Base-by-base conservation (phyloP, 805 yeast genomes). In the Yarrowia bubula region DNA sequence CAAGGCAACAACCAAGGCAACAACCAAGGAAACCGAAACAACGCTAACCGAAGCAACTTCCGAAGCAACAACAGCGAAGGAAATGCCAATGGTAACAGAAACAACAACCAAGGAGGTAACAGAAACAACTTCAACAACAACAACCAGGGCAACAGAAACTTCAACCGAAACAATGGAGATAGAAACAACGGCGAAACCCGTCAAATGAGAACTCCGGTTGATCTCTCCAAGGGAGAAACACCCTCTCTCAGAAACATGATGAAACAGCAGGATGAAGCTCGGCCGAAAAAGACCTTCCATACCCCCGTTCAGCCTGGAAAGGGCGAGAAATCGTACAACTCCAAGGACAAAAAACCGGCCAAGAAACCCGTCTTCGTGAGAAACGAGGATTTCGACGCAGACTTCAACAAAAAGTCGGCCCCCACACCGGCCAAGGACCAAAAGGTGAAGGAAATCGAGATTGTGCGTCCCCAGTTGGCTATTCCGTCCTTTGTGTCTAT, bases 401-500 rank as follows among this genome's bases (percentile, higher is more conserved):
- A 32, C 3, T 7, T n/a, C 4, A 33, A 35, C 35, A 55, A 55
- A 17, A 41, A 38, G 2, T 22, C 13, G 8, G 39, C 47, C 15
- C 61, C 37, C 28, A 32, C 38, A 14, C 61, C 61, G 1, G 46
- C 31, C 35, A 53, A 53, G 60, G 46, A 53, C n/a, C 43, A 55
- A 32, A 55, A 64, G 51, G 60, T 62, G 8, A 68, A 67, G 39
- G 67, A 65, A 33, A 47, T 65, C 11, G 50, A 53, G 17, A 64
- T 42, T 13, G 53, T 64, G 47, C 51, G 67, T 10, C 72, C 71
- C 5, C 63, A 39, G 10, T 38, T 74, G 13, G 69, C 70, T 13
- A 64, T 93, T 35, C 97, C 98, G 0, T 83, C 88, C 9, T 92
- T 88, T 71, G 81, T 90, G 5, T 84, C 96, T 0, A 89, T 93